Conservation (phyloP, 805 yeast species). For the Lipomyces anomalus region DNA sequence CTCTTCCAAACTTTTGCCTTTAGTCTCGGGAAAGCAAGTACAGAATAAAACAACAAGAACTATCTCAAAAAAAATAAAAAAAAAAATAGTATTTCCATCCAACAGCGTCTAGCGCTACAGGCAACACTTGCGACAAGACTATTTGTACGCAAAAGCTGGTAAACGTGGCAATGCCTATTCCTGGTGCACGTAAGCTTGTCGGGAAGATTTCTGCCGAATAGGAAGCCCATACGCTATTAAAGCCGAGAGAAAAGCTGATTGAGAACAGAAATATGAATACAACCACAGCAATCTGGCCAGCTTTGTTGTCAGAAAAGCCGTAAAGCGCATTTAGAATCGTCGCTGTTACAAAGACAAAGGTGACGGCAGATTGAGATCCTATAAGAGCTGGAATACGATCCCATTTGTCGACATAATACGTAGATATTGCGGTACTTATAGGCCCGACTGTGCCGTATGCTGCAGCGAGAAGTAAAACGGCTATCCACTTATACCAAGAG, state of each 20-base stretch:
- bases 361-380: slow-evolving; percentile 5
- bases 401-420: slow-evolving; percentile 11
- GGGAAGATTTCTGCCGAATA: too few species aligned
- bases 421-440: slow-evolving; percentile 7
- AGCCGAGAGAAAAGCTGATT: slow-evolving; percentile 31
- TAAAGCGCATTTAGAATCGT: slow-evolving; percentile 3
- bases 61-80: slow-evolving; percentile 20
- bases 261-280: slow-evolving; percentile 31
- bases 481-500: slow-evolving; percentile 35
- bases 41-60: slow-evolving; percentile 25
- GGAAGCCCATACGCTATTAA: slow-evolving; percentile 35
- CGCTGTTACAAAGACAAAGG: slow-evolving; percentile 4
- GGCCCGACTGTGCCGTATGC: slow-evolving; percentile 8
- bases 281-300: slow-evolving; percentile 26
- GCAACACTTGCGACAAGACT: slow-evolving; percentile 3
- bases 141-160: slow-evolving; percentile 36
- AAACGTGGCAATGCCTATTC: slow-evolving; percentile 49
- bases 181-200: too few species aligned
- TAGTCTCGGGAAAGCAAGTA: too few species aligned
- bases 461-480: slow-evolving; percentile 6
- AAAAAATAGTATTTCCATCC: slow-evolving; percentile 14
- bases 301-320: slow-evolving; percentile 17
- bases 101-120: slow-evolving; percentile 8
- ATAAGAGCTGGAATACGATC: slow-evolving; percentile 12
- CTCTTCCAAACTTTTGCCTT: too few species aligned